phyloP scores from a whole-genome alignment of 176 grass and related monocot species.

The Ampelocalamus luodianensis region DNA sequence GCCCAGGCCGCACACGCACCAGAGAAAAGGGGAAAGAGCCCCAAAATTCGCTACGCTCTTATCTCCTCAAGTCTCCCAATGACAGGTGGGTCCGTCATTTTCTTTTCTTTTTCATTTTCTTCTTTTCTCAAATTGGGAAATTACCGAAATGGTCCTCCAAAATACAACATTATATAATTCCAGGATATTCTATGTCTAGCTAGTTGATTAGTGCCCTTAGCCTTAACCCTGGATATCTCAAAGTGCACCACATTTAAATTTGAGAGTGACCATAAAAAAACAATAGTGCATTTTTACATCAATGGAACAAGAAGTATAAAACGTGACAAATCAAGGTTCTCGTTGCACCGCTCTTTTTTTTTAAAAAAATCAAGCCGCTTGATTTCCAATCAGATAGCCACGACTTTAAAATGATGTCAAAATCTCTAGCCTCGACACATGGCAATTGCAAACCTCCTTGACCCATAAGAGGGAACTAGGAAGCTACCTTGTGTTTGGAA shows the following conservation, averaged over 20 bases:
- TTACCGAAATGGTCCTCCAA: no score
- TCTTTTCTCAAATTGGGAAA: no score
- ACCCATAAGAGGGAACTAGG: constrained; percentile 29
- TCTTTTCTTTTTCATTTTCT: no score
- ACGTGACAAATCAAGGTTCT: not conserved
- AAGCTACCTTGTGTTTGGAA: constrained; percentile 45
- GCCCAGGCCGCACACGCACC: no score
- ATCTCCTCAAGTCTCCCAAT: no score
- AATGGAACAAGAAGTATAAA: not conserved
- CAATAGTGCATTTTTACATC: not conserved
- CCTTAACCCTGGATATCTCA: not conserved
- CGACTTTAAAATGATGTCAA: not conserved
- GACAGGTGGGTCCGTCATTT: no score
- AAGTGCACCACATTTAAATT: not conserved
- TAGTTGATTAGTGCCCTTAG: not conserved
- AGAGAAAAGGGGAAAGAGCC: no score
- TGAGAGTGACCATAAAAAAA: not conserved
- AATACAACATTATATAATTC: not conserved
- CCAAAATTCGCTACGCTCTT: no score
- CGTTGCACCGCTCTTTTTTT: not conserved
- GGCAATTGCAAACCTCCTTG: not conserved
- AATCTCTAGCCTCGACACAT: not conserved
- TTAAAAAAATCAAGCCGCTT: not conserved
- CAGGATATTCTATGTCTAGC: not conserved
- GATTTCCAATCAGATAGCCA: not conserved